phyloP scores from a whole-genome alignment of 2,329 filamentous ascomycete species.

The Trichoderma atrobrunneum region DNA sequence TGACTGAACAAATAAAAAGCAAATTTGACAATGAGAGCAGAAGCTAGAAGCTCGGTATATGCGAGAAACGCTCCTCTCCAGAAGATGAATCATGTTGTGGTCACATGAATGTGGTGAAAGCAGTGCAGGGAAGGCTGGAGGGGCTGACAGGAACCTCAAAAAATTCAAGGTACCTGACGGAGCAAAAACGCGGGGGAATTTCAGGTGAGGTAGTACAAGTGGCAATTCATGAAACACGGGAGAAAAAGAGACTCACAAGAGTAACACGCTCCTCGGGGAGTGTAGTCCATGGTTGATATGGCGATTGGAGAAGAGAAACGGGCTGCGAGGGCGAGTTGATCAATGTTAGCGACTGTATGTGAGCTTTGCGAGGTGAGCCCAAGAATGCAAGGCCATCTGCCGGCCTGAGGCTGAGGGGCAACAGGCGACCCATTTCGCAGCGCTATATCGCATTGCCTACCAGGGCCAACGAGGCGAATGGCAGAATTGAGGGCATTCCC shows the following conservation, averaged over 20 bases:
- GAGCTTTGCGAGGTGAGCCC: neutral
- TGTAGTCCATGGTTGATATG: conserved; percentile 41
- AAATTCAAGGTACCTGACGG: conserved; percentile 11
- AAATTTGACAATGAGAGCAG: neutral
- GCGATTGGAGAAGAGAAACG: neutral
- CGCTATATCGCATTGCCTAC: neutral
- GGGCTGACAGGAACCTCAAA: neutral
- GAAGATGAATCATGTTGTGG: neutral
- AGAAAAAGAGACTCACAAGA: conserved; percentile 42
- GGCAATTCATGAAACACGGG: conserved; percentile 8
- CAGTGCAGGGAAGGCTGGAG: neutral
- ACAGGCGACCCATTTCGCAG: conserved; percentile 5
- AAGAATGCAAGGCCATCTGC: neutral
- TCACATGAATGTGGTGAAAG: neutral
- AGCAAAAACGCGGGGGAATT: conserved; percentile 14
- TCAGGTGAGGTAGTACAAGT: conserved; percentile 5
- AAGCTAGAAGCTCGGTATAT: neutral
- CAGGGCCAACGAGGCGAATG: neutral
- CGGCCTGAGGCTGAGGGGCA: conserved; percentile 19
- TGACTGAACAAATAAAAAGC: neutral
- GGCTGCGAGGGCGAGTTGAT: neutral
- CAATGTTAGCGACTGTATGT: conserved; percentile 3
- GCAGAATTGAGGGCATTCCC: neutral
- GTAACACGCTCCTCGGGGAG: conserved; percentile 48
- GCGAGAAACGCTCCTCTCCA: neutral